Evolutionary conservation across 1,284 basidiomycete species (phyloP).

Genomic region (Moesziomyces antarcticus): DNA sequence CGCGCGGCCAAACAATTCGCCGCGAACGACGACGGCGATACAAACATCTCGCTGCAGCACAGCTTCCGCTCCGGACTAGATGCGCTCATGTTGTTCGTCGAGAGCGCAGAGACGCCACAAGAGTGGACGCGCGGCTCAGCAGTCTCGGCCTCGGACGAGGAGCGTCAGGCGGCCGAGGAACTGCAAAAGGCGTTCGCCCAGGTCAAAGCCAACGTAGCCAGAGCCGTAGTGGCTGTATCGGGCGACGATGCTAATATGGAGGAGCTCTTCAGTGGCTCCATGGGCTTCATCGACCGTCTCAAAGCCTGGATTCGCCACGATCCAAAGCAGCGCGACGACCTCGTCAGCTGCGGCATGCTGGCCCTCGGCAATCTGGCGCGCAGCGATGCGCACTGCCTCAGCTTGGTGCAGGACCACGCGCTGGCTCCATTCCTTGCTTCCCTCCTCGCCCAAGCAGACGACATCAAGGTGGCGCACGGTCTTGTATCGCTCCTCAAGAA

Average conservation of each 20-base stretch:
- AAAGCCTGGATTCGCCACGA: constrained; percentile 76
- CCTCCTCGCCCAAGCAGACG: constrained; percentile 34
- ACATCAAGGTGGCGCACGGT: constrained; percentile 58
- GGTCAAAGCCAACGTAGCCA: constrained; percentile 85
- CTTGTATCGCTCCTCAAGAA: constrained; percentile 58
- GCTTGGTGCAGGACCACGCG: constrained; percentile 47
- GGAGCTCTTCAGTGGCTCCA: constrained; percentile 71
- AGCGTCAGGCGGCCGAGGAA: constrained; percentile 48
- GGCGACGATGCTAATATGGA: constrained; percentile 83
- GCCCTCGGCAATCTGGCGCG: constrained; percentile 83
- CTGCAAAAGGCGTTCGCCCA: constrained; percentile 80
- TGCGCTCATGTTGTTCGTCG: constrained; percentile 51
- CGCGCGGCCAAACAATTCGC: constrained; percentile 11
- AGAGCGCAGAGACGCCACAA: constrained; percentile 35
- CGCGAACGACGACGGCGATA: background rate
- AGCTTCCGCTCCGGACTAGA: constrained; percentile 25
- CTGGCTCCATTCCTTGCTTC: constrained; percentile 52
- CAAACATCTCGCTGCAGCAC: constrained; percentile 2
- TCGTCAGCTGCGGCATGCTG: constrained; percentile 83
- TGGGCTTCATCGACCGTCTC: constrained; percentile 77
- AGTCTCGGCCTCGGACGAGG: constrained; percentile 9
- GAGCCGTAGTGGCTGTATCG: constrained; percentile 83
- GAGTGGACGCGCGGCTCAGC: constrained; percentile 33
- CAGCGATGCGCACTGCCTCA: constrained; percentile 58
- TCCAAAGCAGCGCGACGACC: constrained; percentile 74